Percentiles rank a stretch among this genome's conserved stretches.
Evolutionary conservation across 2,329 filamentous ascomycete genomes (phyloP).

Genomic region (Phyllosticta capitalensis): DNA sequence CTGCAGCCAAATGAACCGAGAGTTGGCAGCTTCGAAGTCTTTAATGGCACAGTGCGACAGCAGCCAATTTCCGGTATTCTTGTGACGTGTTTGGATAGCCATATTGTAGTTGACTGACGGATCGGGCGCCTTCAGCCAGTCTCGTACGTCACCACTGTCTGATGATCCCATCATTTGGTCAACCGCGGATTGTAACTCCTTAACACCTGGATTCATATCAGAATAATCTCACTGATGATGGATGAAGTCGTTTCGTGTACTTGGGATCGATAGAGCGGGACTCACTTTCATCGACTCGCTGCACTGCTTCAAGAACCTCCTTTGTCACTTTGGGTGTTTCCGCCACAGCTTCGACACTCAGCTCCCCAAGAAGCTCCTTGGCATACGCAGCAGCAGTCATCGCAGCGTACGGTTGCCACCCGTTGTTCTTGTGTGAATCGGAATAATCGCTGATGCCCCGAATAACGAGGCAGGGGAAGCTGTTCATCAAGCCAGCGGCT

Average conservation of each 20-base stretch:
- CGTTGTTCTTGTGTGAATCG: constrained; percentile 17
- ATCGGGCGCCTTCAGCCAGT: neutral
- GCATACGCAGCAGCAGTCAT: constrained; percentile 16
- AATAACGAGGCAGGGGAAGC: constrained; percentile 18
- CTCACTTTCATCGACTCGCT: too few relatives aligned
- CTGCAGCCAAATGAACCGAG: constrained; percentile 5
- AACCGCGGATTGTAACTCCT: too few relatives aligned
- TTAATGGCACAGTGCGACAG: neutral
- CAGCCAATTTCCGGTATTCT: neutral
- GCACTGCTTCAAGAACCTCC: constrained; percentile 8
- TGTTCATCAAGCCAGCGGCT: constrained; percentile 19
- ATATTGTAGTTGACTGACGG: neutral
- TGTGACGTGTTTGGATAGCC: neutral
- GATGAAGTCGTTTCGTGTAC: too few relatives aligned
- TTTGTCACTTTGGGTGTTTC: too few relatives aligned
- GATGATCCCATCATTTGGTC: too few relatives aligned
- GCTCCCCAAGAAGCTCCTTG: constrained; percentile 15
- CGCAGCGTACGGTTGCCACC: constrained; percentile 18
- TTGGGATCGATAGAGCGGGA: too few relatives aligned
- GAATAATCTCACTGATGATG: too few relatives aligned
- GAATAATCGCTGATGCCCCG: constrained; percentile 20
- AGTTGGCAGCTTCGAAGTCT: too few relatives aligned
- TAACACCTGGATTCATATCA: too few relatives aligned
- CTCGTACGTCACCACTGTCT: too few relatives aligned
- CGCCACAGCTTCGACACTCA: constrained; percentile 11